Evolutionary conservation across 768 basidiomycete genomes (phyloP).

Genomic region (Tulasnella sp.): DNA sequence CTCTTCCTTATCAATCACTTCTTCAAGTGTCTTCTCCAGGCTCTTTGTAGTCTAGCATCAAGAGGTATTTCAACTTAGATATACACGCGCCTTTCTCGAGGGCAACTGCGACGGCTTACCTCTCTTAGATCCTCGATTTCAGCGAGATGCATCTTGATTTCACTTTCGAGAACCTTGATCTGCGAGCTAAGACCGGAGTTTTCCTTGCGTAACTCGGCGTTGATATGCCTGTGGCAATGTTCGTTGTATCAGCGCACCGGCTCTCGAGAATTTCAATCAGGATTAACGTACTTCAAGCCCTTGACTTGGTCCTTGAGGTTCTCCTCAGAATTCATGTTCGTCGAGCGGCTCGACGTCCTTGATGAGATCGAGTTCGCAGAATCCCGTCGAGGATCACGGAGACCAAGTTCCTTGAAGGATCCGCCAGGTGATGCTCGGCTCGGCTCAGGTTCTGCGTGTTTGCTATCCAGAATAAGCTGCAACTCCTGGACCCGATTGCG

Average conservation of each 20-base stretch:
- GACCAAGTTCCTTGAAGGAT: not conserved
- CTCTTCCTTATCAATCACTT: constrained; percentile 48
- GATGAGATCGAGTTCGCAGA: constrained; percentile 18
- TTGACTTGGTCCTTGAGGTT: constrained; percentile 56
- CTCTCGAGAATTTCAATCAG: not conserved
- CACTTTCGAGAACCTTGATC: constrained; percentile 64
- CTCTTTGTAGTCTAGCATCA: constrained; percentile 56
- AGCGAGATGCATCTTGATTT: constrained; percentile 60
- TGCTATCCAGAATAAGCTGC: constrained; percentile 6
- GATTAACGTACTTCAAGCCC: constrained; percentile 61
- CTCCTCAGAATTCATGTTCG: constrained; percentile 30
- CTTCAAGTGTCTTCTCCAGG: constrained; percentile 68
- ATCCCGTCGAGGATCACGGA: constrained; percentile 12
- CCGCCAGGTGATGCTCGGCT: not conserved
- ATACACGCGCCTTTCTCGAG: not conserved
- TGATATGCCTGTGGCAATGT: constrained; percentile 53
- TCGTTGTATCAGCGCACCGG: constrained; percentile 8
- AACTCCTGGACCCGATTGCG: constrained; percentile 3
- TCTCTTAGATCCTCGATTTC: constrained; percentile 68
- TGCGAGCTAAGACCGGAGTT: constrained; percentile 52
- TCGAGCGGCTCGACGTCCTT: constrained; percentile 6
- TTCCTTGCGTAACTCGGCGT: constrained; percentile 83
- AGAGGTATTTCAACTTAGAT: not conserved
- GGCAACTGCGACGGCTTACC: constrained; percentile 33
- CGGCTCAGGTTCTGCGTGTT: not conserved